Evolutionary conservation across 495 filamentous ascomycete genomes (phyloP).

Genomic region (Talaromyces proteolyticus): DNA sequence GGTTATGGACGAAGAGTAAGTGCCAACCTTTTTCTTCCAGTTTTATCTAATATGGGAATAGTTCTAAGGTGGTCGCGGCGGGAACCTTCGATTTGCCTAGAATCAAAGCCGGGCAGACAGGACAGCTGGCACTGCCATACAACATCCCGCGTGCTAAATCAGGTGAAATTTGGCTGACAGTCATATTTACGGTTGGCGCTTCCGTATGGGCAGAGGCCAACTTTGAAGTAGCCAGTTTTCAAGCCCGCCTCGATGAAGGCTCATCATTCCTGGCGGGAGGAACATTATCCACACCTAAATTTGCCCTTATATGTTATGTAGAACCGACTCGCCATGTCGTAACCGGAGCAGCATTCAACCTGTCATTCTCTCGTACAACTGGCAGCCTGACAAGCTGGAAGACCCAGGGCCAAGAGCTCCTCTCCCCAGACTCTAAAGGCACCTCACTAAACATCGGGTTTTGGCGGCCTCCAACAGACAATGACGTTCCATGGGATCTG

Average conservation of each 20-base stretch:
- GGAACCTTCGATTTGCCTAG: constrained; percentile 14
- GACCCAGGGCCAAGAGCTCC: background rate
- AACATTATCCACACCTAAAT: background rate
- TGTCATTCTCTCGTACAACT: constrained; percentile 12
- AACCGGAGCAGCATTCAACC: background rate
- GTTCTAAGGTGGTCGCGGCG: background rate
- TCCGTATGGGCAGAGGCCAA: constrained; percentile 23
- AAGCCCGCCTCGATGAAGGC: constrained; percentile 15
- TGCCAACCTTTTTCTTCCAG: background rate
- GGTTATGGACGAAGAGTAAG: constrained; percentile 11
- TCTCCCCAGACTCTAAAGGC: constrained; percentile 7
- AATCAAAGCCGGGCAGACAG: constrained; percentile 12
- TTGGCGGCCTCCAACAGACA: constrained; percentile 56
- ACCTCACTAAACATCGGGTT: constrained; percentile 22
- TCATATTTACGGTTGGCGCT: constrained; percentile 21
- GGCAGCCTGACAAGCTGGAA: constrained; percentile 13
- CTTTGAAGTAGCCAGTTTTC: constrained; percentile 28
- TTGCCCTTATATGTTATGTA: background rate
- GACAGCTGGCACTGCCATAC: constrained; percentile 11
- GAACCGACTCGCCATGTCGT: too few species aligned
- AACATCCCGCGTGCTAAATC: background rate
- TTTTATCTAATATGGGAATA: background rate
- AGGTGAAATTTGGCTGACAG: constrained; percentile 21
- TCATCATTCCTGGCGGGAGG: too few species aligned
- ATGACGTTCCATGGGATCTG: constrained; percentile 47